Evolutionary conservation across 768 basidiomycete species (phyloP).

Genomic region (Mycena crocata): DNA sequence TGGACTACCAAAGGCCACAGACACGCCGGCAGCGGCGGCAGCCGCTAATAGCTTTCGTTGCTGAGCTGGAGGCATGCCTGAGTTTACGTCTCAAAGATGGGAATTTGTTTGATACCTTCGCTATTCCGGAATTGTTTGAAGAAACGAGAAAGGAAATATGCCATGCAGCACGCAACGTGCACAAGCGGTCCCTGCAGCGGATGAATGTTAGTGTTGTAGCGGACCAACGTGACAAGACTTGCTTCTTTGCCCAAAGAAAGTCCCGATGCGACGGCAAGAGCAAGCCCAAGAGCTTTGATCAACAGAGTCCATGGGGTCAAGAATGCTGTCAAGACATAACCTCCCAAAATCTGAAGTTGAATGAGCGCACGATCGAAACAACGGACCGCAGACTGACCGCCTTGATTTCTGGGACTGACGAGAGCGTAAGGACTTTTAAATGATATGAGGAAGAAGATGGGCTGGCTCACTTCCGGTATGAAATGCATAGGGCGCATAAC

Average conservation of each 20-base stretch:
- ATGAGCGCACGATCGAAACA: neutral
- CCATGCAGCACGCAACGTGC: conserved; percentile 87
- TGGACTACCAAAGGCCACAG: conserved; percentile 90
- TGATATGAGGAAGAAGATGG: neutral
- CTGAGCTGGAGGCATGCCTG: conserved; percentile 60
- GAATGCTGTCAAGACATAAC: conserved; percentile 89
- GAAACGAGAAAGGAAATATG: conserved; percentile 72
- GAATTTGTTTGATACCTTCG: conserved; percentile 63
- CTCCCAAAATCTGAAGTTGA: conserved; percentile 71
- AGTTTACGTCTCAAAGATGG: neutral
- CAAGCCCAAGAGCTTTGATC: conserved; percentile 86
- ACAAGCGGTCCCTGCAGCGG: conserved; percentile 77
- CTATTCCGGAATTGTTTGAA: conserved; percentile 81
- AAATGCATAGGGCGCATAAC: conserved; percentile 81
- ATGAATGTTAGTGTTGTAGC: conserved; percentile 4
- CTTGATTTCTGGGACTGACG: conserved; percentile 80
- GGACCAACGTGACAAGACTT: conserved; percentile 35
- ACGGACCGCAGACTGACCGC: conserved; percentile 59
- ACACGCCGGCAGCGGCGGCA: conserved; percentile 87
- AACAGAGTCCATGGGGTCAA: conserved; percentile 88
- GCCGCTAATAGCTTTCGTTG: conserved; percentile 86
- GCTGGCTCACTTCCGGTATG: conserved; percentile 79
- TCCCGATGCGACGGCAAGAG: conserved; percentile 87
- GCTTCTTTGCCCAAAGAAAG: conserved; percentile 89
- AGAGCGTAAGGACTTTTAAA: conserved; percentile 6